Conservation (phyloP, 306 rosid species). For the Ormosia semicastrata region DNA sequence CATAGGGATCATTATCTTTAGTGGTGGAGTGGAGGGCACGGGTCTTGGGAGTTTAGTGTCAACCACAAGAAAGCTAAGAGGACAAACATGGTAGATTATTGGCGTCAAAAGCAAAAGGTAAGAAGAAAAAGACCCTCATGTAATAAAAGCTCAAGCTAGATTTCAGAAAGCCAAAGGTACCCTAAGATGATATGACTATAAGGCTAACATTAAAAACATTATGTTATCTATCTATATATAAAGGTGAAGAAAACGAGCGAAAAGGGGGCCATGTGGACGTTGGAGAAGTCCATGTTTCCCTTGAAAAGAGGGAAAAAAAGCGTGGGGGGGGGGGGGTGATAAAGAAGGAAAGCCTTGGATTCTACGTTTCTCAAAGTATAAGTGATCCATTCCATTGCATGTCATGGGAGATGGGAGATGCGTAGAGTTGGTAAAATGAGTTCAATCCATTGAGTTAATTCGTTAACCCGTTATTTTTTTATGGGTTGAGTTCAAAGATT, state of each 20-base stretch:
- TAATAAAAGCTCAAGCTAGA: neutral
- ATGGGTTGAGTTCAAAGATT: no score
- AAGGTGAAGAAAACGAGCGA: neutral
- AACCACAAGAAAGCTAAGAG: conserved; percentile 36
- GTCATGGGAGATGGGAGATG: no score
- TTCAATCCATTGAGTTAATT: no score
- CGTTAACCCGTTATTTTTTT: no score
- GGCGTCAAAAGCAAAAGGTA: conserved; percentile 29
- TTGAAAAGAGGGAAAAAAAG: neutral
- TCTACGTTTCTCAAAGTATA: conserved; percentile 36
- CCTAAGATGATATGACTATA: conserved; percentile 17
- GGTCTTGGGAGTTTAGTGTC: conserved; percentile 21
- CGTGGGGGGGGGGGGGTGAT: no score
- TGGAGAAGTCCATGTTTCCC: conserved; percentile 24
- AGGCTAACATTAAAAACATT: neutral
- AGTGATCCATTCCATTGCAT: conserved; percentile 13
- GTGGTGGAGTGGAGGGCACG: conserved; percentile 29
- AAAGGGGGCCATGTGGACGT: conserved; percentile 39
- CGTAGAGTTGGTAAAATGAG: no score
- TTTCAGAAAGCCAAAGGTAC: conserved; percentile 21
- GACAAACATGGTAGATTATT: conserved; percentile 25
- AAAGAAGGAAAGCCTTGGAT: conserved; percentile 50
- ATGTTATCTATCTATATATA: neutral
- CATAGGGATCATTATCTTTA: conserved; percentile 21
- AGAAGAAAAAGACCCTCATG: neutral